Conservation (phyloP, 2,329 filamentous ascomycete genomes). For the Colletotrichum sansevieriae region DNA sequence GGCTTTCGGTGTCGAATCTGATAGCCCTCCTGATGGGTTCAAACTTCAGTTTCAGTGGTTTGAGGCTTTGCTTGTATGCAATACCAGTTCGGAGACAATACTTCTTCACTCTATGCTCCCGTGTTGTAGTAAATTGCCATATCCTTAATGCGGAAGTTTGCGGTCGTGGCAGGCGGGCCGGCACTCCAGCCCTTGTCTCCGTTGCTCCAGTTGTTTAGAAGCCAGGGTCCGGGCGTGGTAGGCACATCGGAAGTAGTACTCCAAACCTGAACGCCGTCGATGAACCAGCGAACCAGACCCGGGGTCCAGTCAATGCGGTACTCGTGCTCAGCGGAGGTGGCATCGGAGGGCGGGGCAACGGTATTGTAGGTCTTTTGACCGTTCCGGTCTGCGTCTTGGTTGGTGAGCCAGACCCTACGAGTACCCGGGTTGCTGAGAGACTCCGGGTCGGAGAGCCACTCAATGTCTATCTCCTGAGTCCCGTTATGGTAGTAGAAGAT, state of each 20-base stretch:
- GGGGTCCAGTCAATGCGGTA: conserved; percentile 50
- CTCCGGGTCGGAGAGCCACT: conserved; percentile 49
- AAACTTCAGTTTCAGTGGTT: too few relatives aligned
- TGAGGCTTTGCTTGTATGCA: too few relatives aligned
- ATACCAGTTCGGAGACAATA: too few relatives aligned
- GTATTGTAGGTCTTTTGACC: conserved; percentile 41
- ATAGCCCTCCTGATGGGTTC: too few relatives aligned
- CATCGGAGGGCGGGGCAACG: conserved; percentile 42
- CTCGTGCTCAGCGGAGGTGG: conserved; percentile 48
- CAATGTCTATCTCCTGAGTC: conserved; percentile 49
- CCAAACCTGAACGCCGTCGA: conserved; percentile 47
- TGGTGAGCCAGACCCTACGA: conserved; percentile 49
- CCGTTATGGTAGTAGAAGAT: conserved; percentile 49
- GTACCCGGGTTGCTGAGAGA: conserved; percentile 47
- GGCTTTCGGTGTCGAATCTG: too few relatives aligned
- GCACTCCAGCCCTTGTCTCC: conserved; percentile 49
- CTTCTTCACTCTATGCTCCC: too few relatives aligned
- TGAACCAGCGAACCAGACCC: conserved; percentile 45
- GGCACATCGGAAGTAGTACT: conserved; percentile 47
- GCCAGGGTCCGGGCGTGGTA: conserved; percentile 45
- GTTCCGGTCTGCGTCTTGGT: conserved; percentile 47
- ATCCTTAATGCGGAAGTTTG: conserved; percentile 46
- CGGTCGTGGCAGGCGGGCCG: conserved; percentile 46
- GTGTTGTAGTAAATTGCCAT: conserved; percentile 50
- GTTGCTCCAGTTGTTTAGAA: conserved; percentile 52